Percentiles rank a stretch among this genome's conserved stretches.
These are phyloP conservation scores for Amphirosellinia nigrospora DNA, from an alignment of 495 filamentous ascomycete genomes.

Conservation along the genomic window DNA sequence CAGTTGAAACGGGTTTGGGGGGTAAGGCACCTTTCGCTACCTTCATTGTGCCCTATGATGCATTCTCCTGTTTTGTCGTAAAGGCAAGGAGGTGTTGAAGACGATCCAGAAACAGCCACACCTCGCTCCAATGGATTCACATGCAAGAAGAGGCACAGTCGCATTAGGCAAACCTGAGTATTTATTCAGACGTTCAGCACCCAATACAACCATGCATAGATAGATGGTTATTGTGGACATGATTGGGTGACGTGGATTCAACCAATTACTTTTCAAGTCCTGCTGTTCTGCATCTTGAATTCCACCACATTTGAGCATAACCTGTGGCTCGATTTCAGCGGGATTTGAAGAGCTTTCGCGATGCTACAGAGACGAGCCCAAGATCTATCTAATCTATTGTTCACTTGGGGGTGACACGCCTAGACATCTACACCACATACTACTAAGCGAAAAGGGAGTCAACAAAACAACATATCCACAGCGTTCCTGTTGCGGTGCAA, in stretches of 20 bases:
- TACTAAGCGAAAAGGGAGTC: neutral
- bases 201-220: constrained; percentile 10
- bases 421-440: neutral
- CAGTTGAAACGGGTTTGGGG: constrained; percentile 20
- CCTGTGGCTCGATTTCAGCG: neutral
- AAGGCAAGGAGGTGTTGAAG: constrained; percentile 4
- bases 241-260: neutral
- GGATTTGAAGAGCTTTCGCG: neutral
- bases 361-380: constrained; percentile 2
- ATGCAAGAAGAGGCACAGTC: constrained; percentile 18
- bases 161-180: constrained; percentile 1
- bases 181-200: neutral
- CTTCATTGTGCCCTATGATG: neutral
- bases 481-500: neutral
- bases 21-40: neutral
- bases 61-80: neutral
- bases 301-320: neutral
- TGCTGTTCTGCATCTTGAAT: neutral
- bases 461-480: neutral
- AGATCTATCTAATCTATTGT: neutral
- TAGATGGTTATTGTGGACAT: neutral
- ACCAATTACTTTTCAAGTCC: constrained; percentile 1
- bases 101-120: constrained; percentile 3
- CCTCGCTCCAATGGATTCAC: neutral
- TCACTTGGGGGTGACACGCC: neutral